Evolutionary conservation across 148 eudicot genomes (phyloP), one percentile per base, ranked within the genome.

Genomic region (Fallopia convolvulus): DNA sequence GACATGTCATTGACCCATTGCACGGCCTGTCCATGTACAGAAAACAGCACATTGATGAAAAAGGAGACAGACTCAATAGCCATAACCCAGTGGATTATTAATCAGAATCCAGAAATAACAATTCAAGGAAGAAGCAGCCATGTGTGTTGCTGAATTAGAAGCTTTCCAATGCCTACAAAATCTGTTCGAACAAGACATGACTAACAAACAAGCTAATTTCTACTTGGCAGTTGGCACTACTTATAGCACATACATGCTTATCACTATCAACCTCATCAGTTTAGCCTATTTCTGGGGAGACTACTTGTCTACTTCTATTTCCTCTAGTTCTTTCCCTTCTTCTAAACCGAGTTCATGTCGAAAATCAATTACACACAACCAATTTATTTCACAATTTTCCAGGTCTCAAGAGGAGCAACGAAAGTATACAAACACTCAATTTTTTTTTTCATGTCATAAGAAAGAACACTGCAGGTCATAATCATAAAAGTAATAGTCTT

Each of bases 1-100:
- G 87, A 77, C 97, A 93, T 93, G 44, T 78, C 74, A 50, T 80
- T 87, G 32, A 93, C 97, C 93, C 97, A 93, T 81, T 87, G 87
- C 72, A 89, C 86, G 72, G 97, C 97, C 95, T 93, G 87, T 60
- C 81, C 3, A 84, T 8, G 72, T 30, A 33, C 8, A 10, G 9
- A 11, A 26, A 65, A 33, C 3, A 65, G 33, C n/a, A 65, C 42
- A 30, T 5, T 0, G 46, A 39, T 70, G 26, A 70, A 39, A 15
- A 4, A 66, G 36, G 8, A 73, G 55, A 33, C 33, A 44, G 74
- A 41, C 5, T 72, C 21, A 5, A 32, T 17, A 21, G 46, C 2
- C 12, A 2, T 13, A 13, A 66, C 15, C 36, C 6, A 23, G 8
- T 66, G 36, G 30, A 26, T 26, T 23, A 2, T 26, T 5, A 8